These are phyloP conservation scores for Pyrenophora graminea DNA, from an alignment of 2,329 filamentous ascomycete genomes.

Conservation along the genomic window DNA sequence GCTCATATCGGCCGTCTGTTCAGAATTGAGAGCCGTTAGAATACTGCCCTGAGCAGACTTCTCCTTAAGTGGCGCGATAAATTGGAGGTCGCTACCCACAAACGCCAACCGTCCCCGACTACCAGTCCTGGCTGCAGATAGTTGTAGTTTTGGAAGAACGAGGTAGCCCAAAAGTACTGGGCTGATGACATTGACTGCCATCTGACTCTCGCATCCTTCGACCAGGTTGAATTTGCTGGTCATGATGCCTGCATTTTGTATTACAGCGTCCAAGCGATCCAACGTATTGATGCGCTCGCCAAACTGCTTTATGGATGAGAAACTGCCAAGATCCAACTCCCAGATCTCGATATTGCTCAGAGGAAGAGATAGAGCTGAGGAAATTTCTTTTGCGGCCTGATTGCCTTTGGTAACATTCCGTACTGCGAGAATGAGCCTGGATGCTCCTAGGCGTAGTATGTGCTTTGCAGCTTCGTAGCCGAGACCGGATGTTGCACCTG, in stretches of 20 bases:
- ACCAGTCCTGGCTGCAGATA: constrained; percentile 18
- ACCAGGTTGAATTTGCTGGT: constrained; percentile 8
- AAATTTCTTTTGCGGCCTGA: constrained; percentile 47
- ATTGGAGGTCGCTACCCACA: constrained; percentile 36
- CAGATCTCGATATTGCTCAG: constrained; percentile 49
- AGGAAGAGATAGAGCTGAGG: constrained; percentile 27
- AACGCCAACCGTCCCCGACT: constrained; percentile 28
- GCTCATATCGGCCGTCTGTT: constrained; percentile 13
- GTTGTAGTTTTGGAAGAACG: constrained; percentile 36
- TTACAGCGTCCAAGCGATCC: constrained; percentile 39
- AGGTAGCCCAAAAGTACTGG: constrained; percentile 24
- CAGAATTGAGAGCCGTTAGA: constrained; percentile 26
- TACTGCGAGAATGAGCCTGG: constrained; percentile 52
- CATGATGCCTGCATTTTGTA: constrained; percentile 48
- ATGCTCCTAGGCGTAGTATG: constrained; percentile 46
- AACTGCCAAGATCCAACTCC: constrained; percentile 47
- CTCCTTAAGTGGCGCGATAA: constrained; percentile 28
- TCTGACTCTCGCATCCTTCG: constrained; percentile 22
- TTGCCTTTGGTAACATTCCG: constrained; percentile 51
- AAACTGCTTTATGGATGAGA: not conserved
- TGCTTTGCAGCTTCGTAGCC: constrained; percentile 53
- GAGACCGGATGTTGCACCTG: constrained; percentile 53
- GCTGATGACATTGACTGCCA: constrained; percentile 31
- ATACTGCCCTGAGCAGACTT: constrained; percentile 14
- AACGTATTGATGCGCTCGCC: constrained; percentile 16